Base-by-base conservation (phyloP, 2,329 filamentous ascomycete genomes). In the Xenoacremonium recifei region DNA sequence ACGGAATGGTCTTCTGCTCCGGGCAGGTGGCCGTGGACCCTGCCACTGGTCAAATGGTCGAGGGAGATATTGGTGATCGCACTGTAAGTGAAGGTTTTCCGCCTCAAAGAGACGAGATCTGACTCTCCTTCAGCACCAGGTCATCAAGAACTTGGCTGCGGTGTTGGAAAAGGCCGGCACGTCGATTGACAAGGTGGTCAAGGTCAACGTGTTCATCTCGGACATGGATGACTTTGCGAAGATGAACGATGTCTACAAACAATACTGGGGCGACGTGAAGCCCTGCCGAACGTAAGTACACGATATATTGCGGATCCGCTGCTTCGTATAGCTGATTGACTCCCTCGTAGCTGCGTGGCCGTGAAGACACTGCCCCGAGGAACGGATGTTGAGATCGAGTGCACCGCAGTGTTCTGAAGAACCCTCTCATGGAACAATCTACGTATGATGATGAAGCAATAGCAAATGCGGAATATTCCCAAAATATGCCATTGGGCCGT, bases 221-320 rank as follows among this genome's bases (percentile, higher is more conserved):
- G 75, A 83, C 60, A 89, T 89, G 84, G 79, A 76, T 49, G 75
- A 89, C 65, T 89, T 89, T 60, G 77, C 73, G 25, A 80, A 84
- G 62, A 88, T 89, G 82, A 90, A 89, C 66, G 76, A 76, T 55
- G 76, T 84, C 36, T 89, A 88, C 59, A 78, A 77, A 60, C 79
- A 84, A 64, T 85, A 82, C 71, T 89, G 88, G 68, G 70, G 67
- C 16, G 66, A 72, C 7, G 60, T 70, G 21, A 74, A 73, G 59
- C 71, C 71, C 10, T 68, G 62, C 49, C 62, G 68, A 43, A 70
- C 68, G 68, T 70, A 51, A 55, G 67, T 53, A 20, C n/a, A n/a
- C n/a, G n/a, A n/a, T n/a, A n/a, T n/a, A n/a, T n/a, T n/a, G n/a
- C n/a, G n/a, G n/a, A n/a, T n/a, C n/a, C n/a, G n/a, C n/a, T n/a